Evolutionary conservation across 2,329 filamentous ascomycete species (phyloP).

Genomic region (Aspergillus thermomutatus): DNA sequence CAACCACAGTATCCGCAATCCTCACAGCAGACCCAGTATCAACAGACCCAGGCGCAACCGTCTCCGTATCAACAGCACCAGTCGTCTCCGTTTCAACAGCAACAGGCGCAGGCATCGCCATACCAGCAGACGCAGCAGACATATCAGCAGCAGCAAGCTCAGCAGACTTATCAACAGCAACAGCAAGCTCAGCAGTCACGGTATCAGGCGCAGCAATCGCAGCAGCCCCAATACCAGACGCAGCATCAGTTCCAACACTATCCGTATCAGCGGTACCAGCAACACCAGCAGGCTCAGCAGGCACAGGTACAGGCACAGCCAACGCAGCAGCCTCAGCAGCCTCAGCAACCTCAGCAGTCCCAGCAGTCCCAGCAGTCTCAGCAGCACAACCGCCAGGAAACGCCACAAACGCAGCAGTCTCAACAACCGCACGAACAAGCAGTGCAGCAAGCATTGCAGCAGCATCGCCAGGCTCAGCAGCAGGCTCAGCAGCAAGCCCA

Average conservation of each 20-base stretch:
- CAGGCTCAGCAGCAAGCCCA: constrained; percentile 1
- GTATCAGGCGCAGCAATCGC: constrained; percentile 13
- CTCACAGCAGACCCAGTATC: constrained; percentile 3
- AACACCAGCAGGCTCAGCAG: not conserved
- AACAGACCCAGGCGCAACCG: constrained; percentile 14
- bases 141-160: constrained; percentile 14
- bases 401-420: constrained; percentile 1
- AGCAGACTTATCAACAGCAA: constrained; percentile 17
- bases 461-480: constrained; percentile 2
- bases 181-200: constrained; percentile 13
- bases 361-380: not conserved
- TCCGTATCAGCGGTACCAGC: constrained; percentile 4
- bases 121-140: constrained; percentile 15
- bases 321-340: not conserved
- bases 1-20: constrained; percentile 5
- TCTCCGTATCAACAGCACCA: constrained; percentile 16
- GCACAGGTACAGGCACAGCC: not conserved
- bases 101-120: constrained; percentile 14
- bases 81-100: constrained; percentile 17
- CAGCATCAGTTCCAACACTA: constrained; percentile 11
- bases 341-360: not conserved
- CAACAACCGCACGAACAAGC: not conserved
- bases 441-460: not conserved
- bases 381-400: not conserved
- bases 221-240: constrained; percentile 13